Evolutionary conservation across 2,329 filamentous ascomycete genomes (phyloP).

Genomic region (Cytospora piceae): DNA sequence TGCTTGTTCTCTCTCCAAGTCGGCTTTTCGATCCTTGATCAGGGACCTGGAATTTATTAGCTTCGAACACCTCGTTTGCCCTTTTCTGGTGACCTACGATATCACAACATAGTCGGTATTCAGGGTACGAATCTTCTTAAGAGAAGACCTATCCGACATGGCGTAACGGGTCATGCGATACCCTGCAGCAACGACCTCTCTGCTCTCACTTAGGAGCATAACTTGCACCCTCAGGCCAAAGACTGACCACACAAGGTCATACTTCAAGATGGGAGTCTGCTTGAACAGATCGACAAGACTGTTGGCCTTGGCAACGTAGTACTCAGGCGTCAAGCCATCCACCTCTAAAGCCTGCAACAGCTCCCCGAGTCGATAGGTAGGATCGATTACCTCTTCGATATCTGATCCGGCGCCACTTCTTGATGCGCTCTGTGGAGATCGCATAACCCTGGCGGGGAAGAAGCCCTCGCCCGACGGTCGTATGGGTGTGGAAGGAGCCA

Average conservation of each 20-base stretch:
- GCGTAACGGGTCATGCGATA: conserved; percentile 94
- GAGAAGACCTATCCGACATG: conserved; percentile 86
- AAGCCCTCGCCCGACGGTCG: conserved; percentile 54
- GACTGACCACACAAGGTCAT: conserved; percentile 93
- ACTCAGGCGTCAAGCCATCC: conserved; percentile 86
- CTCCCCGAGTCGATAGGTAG: conserved; percentile 88
- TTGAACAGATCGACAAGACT: conserved; percentile 96
- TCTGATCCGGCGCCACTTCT: conserved; percentile 63
- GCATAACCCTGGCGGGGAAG: conserved; percentile 51
- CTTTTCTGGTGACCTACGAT: conserved; percentile 47
- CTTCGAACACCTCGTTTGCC: too few relatives aligned
- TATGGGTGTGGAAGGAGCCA: conserved; percentile 56
- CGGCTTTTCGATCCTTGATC: conserved; percentile 95
- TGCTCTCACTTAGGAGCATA: conserved; percentile 93
- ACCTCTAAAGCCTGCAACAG: conserved; percentile 87
- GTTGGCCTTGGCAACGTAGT: conserved; percentile 93
- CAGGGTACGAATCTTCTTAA: conserved; percentile 83
- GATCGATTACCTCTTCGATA: conserved; percentile 73
- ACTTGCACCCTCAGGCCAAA: conserved; percentile 93
- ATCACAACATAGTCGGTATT: conserved; percentile 95
- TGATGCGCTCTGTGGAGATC: conserved; percentile 62
- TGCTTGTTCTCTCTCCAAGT: conserved; percentile 94
- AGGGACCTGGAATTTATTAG: conserved; percentile 61
- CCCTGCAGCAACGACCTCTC: conserved; percentile 92
- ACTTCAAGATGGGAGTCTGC: conserved; percentile 88